Conservation (phyloP, 805 yeast species). For the Peterozyma xylosa region DNA sequence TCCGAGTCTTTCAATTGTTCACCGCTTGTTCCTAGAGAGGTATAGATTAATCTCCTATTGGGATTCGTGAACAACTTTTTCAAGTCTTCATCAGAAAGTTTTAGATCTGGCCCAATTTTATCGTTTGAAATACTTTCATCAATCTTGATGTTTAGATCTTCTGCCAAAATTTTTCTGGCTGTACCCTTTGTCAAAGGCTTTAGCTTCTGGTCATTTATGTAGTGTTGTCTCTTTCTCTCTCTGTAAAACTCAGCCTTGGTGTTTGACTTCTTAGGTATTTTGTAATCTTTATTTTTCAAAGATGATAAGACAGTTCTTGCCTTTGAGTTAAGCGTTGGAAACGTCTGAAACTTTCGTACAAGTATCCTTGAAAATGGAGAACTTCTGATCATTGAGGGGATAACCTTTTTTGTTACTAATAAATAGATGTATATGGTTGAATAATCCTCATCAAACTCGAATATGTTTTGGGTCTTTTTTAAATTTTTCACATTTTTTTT, state of each 20-base stretch:
- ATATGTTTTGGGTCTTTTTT: no score
- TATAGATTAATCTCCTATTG: conserved; percentile 39
- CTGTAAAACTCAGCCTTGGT: background rate
- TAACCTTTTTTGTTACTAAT: no score
- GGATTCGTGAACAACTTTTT: conserved; percentile 14
- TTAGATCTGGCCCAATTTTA: conserved; percentile 15
- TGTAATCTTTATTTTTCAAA: no score
- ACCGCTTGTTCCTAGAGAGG: conserved; percentile 52
- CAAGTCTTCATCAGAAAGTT: conserved; percentile 19
- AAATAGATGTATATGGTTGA: no score
- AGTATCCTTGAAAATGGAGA: no score
- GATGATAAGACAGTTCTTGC: no score
- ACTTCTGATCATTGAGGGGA: no score
- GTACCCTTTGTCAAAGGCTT: conserved; percentile 18
- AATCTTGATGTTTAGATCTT: conserved; percentile 14
- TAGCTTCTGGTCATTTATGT: conserved; percentile 13
- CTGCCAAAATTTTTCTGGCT: conserved; percentile 17
- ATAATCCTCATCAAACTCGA: no score
- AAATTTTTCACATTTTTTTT: conserved; percentile 8
- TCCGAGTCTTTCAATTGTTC: conserved; percentile 52
- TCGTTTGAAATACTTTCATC: conserved; percentile 2
- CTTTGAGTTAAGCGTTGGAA: no score
- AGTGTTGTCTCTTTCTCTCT: conserved; percentile 6
- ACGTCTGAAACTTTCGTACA: no score
- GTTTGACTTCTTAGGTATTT: no score